Conservation (phyloP, 192 early-diverging fungal genomes). For the Gamsiella multidivaricata region DNA sequence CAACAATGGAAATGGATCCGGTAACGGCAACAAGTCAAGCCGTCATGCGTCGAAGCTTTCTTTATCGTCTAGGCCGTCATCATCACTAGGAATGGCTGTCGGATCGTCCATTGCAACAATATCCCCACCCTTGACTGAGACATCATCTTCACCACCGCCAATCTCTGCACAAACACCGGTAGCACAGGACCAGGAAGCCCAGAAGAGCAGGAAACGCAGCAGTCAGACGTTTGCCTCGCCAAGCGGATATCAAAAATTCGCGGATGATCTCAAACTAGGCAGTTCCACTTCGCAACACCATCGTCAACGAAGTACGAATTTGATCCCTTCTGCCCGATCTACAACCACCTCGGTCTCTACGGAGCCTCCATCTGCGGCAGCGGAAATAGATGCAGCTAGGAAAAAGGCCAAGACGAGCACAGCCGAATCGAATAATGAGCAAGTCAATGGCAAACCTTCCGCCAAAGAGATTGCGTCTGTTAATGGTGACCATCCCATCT, state of each 20-base stretch:
- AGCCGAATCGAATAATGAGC: constrained; percentile 1
- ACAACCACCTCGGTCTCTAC: not conserved
- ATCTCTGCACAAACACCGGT: not conserved
- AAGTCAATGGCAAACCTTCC: not conserved
- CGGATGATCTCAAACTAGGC: constrained; percentile 40
- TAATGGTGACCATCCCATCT: no score
- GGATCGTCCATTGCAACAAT: constrained; percentile 48
- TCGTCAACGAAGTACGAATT: constrained; percentile 23
- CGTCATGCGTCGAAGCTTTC: constrained; percentile 20
- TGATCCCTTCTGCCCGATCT: constrained; percentile 6
- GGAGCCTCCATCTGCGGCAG: not conserved
- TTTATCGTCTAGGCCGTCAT: constrained; percentile 2
- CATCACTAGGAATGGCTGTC: constrained; percentile 2
- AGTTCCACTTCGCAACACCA: constrained; percentile 6
- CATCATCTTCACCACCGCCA: constrained; percentile 36
- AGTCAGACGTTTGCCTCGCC: constrained; percentile 47
- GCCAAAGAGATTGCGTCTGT: not conserved
- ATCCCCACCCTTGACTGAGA: constrained; percentile 45
- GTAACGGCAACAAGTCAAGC: not conserved
- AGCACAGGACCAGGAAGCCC: constrained; percentile 4
- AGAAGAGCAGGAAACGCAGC: constrained; percentile 34
- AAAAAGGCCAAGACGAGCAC: constrained; percentile 42
- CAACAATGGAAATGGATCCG: not conserved
- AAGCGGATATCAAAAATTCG: constrained; percentile 47
- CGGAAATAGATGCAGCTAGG: constrained; percentile 15